Conservation (phyloP, 495 filamentous ascomycete genomes). For the Aspergillus sparsus region DNA sequence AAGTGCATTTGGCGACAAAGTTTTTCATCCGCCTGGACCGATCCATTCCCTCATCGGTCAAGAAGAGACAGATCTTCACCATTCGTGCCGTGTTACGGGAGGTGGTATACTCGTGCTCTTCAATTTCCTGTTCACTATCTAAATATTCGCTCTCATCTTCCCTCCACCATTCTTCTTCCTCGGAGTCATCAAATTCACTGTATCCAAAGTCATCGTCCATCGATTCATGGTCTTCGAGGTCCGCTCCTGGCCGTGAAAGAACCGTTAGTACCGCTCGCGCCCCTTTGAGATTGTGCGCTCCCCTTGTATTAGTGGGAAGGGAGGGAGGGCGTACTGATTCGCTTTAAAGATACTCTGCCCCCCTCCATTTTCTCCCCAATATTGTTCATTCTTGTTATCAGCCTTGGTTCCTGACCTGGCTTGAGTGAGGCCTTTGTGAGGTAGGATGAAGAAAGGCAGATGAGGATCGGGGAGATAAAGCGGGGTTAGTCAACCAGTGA, state of each 20-base stretch:
- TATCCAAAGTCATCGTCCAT: slow-evolving; percentile 21
- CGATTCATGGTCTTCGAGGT: slow-evolving; percentile 22
- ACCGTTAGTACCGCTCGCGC: slow-evolving; percentile 19
- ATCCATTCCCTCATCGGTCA: slow-evolving; percentile 17
- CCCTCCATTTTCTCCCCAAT: slow-evolving; percentile 1
- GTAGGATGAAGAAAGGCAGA: slow-evolving; percentile 8
- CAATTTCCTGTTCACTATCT: slow-evolving; percentile 20
- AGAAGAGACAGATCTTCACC: slow-evolving; percentile 26
- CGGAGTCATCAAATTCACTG: slow-evolving; percentile 17
- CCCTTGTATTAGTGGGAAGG: slow-evolving; percentile 14
- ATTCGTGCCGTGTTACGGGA: slow-evolving; percentile 21
- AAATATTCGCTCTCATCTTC: slow-evolving; percentile 26
- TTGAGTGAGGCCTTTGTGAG: neutral
- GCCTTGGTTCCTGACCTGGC: neutral
- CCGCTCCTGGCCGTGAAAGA: slow-evolving; percentile 19
- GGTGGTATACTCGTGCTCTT: slow-evolving; percentile 27
- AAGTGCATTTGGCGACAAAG: slow-evolving; percentile 27
- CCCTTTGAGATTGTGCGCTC: slow-evolving; percentile 9
- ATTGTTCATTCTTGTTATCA: slow-evolving; percentile 9
- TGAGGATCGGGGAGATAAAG: neutral
- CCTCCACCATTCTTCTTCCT: slow-evolving; percentile 25
- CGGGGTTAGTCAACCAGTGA: neutral
- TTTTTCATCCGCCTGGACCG: slow-evolving; percentile 22
- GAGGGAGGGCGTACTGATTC: slow-evolving; percentile 14
- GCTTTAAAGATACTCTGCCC: slow-evolving; percentile 11